These are phyloP conservation scores for Alternaria infectoria DNA, from an alignment of 2,329 filamentous ascomycete species.

Conservation along the genomic window DNA sequence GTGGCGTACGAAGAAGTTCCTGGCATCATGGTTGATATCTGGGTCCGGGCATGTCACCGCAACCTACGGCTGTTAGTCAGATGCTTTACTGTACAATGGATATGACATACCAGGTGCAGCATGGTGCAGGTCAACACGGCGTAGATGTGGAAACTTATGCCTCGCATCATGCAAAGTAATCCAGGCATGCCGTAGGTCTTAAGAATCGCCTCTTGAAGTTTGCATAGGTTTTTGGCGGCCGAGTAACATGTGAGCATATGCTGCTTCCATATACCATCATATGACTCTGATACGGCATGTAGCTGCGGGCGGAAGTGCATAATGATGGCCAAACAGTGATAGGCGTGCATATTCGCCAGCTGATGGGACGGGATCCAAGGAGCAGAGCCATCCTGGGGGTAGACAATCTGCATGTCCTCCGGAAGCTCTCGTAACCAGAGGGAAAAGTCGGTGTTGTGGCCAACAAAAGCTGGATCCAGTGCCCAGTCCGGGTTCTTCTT, in stretches of 20 bases:
- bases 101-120: slow-evolving; percentile 80
- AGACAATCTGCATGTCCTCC: slow-evolving; percentile 76
- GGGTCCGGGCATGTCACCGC: slow-evolving; percentile 93
- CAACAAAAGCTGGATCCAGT: slow-evolving; percentile 80
- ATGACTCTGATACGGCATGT: slow-evolving; percentile 74
- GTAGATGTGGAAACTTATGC: slow-evolving; percentile 96
- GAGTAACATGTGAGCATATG: slow-evolving; percentile 87
- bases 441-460: slow-evolving; percentile 77
- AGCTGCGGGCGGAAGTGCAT: slow-evolving; percentile 88
- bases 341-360: slow-evolving; percentile 85
- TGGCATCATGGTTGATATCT: slow-evolving; percentile 81
- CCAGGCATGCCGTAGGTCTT: slow-evolving; percentile 78
- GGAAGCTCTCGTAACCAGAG: slow-evolving; percentile 80
- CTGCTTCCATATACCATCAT: slow-evolving; percentile 81
- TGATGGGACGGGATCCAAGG: slow-evolving; percentile 89
- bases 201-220: slow-evolving; percentile 82
- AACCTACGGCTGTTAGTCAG: slow-evolving; percentile 63
- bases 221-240: slow-evolving; percentile 83
- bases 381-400: slow-evolving; percentile 77
- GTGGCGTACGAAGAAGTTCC: slow-evolving; percentile 88
- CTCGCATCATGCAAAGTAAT: slow-evolving; percentile 88
- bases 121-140: slow-evolving; percentile 89
- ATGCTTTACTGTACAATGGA: background rate
- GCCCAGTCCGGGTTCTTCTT: slow-evolving; percentile 84
- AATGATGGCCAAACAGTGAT: slow-evolving; percentile 84